phyloP scores from a whole-genome alignment of 148 eudicot genomes.

The Nepenthes gracilis region DNA sequence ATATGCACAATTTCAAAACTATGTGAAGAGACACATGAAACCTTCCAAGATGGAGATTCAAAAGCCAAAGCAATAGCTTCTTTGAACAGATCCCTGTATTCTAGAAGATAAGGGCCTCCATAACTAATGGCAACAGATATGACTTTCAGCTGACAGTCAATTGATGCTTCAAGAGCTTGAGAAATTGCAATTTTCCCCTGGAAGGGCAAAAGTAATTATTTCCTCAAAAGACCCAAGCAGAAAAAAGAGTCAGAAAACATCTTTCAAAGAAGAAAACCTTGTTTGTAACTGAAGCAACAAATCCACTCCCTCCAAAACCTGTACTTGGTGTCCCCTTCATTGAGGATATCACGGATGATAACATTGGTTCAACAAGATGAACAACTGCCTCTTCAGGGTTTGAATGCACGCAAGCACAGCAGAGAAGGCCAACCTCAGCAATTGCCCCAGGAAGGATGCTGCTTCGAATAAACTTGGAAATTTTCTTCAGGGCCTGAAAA shows the following conservation, averaged over 20 bases:
- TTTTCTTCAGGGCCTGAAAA: constrained; percentile 74
- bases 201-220: constrained; percentile 5
- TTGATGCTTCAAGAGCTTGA: constrained; percentile 88
- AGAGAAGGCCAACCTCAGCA: constrained; percentile 94
- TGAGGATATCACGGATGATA: constrained; percentile 60
- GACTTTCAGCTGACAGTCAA: constrained; percentile 82
- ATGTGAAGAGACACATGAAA: constrained; percentile 13
- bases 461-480: constrained; percentile 75
- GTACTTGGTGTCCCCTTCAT: constrained; percentile 72
- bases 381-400: constrained; percentile 71
- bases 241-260: constrained; percentile 3
- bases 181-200: constrained; percentile 71
- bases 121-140: constrained; percentile 86
- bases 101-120: constrained; percentile 72
- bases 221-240: constrained; percentile 2
- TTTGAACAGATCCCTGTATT: constrained; percentile 58
- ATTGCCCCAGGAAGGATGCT: constrained; percentile 98
- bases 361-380: constrained; percentile 70
- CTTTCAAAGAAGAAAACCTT: constrained; percentile 30
- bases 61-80: constrained; percentile 72
- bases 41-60: constrained; percentile 99
- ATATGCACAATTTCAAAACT: not conserved
- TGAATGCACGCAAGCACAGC: constrained; percentile 91
- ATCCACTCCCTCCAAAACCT: constrained; percentile 59
- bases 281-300: constrained; percentile 26